Conservation (phyloP, 2,329 filamentous ascomycete genomes). For the Penicillium sclerotiorum region DNA sequence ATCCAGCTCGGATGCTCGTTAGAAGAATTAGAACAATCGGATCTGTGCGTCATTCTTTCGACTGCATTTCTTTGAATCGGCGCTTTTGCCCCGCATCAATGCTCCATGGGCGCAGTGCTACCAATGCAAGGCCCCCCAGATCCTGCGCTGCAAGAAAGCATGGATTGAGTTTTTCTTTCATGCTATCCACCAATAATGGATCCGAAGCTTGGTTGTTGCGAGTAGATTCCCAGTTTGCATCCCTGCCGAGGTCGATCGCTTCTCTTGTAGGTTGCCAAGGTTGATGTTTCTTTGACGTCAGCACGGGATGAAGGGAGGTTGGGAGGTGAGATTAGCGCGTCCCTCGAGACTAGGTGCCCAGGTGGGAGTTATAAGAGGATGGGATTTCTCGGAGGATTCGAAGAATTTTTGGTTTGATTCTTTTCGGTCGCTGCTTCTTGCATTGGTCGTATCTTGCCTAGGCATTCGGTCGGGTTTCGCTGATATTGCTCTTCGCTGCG, state of each 20-base stretch:
- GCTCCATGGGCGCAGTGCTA: too few relatives aligned
- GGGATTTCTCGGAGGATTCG: neutral
- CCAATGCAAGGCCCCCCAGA: neutral
- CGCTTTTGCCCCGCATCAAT: neutral
- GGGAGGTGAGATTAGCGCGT: too few relatives aligned
- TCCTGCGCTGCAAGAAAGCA: neutral
- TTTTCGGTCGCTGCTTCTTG: too few relatives aligned
- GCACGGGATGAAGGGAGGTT: constrained; percentile 20
- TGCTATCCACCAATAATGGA: neutral
- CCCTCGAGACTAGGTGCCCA: too few relatives aligned
- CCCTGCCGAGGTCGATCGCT: constrained; percentile 13
- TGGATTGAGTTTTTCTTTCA: neutral
- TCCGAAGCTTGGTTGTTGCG: neutral
- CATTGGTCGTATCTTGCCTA: too few relatives aligned
- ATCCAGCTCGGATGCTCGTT: neutral
- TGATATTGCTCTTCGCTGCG: too few relatives aligned
- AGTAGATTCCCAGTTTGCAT: constrained; percentile 13
- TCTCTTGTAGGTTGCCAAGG: constrained; percentile 17
- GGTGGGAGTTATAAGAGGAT: neutral
- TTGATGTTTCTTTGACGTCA: constrained; percentile 23
- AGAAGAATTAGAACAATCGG: neutral
- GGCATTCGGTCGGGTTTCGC: too few relatives aligned
- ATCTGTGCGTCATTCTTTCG: neutral
- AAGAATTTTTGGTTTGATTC: too few relatives aligned
- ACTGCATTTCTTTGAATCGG: neutral